phyloP scores from a whole-genome alignment of 345 rosid genomes.

The Eucalyptus caleyi region DNA sequence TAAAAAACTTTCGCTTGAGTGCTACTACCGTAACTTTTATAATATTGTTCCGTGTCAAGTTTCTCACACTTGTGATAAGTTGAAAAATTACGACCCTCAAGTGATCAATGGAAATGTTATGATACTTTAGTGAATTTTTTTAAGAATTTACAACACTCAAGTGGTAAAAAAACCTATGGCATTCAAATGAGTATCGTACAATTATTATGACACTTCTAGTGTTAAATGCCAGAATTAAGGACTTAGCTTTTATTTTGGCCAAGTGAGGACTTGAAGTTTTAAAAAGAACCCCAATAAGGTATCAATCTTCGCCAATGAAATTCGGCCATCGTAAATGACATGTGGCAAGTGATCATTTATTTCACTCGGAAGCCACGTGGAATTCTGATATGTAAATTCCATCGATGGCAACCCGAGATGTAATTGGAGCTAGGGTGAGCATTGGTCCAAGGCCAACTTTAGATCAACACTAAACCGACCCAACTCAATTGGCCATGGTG shows the following conservation, averaged over 20 bases:
- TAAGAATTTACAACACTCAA: neutral
- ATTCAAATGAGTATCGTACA: too few species aligned
- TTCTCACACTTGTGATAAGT: too few species aligned
- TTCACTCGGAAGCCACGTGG: neutral
- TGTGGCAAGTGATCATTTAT: neutral
- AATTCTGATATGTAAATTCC: neutral
- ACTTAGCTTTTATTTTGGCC: neutral
- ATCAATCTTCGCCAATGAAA: neutral
- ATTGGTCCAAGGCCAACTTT: too few species aligned
- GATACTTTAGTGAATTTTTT: fast-evolving
- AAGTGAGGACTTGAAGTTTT: neutral
- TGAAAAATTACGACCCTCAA: too few species aligned
- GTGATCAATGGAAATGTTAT: too few species aligned
- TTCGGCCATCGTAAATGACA: fast-evolving
- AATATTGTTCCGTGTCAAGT: fast-evolving
- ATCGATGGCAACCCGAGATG: neutral
- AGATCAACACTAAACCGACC: fast-evolving
- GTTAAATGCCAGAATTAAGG: neutral
- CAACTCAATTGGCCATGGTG: too few species aligned
- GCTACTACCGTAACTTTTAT: too few species aligned
- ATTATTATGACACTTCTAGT: neutral
- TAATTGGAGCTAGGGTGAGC: too few species aligned
- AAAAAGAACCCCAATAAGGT: neutral
- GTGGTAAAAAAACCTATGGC: fast-evolving
- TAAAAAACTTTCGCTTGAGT: too few species aligned